These are phyloP conservation scores for Neospermospora avenae DNA, from an alignment of 2,329 filamentous ascomycete genomes.

Conservation along the genomic window DNA sequence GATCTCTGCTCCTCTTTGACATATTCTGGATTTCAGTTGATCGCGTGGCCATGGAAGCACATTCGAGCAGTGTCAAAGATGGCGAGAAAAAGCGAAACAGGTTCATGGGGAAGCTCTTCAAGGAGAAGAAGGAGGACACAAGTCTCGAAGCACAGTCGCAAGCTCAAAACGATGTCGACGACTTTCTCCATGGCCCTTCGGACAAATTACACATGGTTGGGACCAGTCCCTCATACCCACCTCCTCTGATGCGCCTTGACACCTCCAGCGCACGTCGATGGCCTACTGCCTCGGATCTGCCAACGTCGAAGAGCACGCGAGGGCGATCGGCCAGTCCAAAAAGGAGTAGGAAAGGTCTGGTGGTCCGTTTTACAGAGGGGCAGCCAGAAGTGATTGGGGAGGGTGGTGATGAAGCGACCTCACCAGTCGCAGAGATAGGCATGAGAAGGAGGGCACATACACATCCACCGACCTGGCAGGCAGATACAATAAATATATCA, in stretches of 20 bases:
- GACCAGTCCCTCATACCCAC: conserved; percentile 39
- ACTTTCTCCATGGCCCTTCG: conserved; percentile 55
- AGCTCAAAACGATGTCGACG: conserved; percentile 49
- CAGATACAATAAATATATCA: conserved; percentile 10
- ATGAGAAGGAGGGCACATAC: conserved; percentile 44
- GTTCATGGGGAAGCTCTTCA: conserved; percentile 53
- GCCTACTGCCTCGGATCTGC: conserved; percentile 46
- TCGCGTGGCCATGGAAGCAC: conserved; percentile 27
- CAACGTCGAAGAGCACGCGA: conserved; percentile 19
- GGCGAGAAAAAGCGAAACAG: conserved; percentile 38
- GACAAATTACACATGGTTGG: conserved; percentile 55
- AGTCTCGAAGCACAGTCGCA: neutral
- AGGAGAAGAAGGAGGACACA: conserved; percentile 37
- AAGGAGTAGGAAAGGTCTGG: conserved; percentile 61
- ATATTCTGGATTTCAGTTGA: neutral
- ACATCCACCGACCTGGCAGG: conserved; percentile 24
- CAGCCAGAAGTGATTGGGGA: conserved; percentile 82
- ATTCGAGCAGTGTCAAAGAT: conserved; percentile 26
- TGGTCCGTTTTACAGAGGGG: conserved; percentile 70
- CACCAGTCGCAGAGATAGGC: conserved; percentile 69
- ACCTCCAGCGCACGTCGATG: conserved; percentile 47
- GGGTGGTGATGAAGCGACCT: conserved; percentile 81
- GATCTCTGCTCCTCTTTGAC: neutral
- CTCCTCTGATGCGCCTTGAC: conserved; percentile 40
- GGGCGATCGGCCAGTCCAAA: conserved; percentile 35